phyloP scores from a whole-genome alignment of 768 basidiomycete genomes.

The Rhodocollybia butyracea region DNA sequence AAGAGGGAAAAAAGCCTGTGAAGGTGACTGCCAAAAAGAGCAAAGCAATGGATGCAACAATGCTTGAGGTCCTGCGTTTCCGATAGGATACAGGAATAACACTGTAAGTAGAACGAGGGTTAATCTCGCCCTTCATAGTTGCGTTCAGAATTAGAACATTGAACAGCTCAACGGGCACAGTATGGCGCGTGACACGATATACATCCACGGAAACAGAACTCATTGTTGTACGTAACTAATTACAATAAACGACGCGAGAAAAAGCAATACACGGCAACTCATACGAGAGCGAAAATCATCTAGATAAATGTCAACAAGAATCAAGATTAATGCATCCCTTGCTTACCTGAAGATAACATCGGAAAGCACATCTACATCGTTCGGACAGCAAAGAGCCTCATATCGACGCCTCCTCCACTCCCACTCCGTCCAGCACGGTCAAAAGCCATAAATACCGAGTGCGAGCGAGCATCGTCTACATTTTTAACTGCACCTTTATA shows the following conservation, averaged over 20 bases:
- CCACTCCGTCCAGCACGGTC: not conserved
- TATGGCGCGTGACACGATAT: not conserved
- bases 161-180: not conserved
- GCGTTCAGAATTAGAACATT: too few relatives aligned
- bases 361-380: not conserved
- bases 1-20: not conserved
- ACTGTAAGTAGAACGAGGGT: not conserved
- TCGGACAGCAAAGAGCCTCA: too few relatives aligned
- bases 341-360: constrained; percentile 1
- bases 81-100: not conserved
- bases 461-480: not conserved
- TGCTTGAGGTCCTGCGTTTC: not conserved
- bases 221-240: not conserved
- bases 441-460: constrained; percentile 1
- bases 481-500: not conserved
- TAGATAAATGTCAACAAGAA: not conserved
- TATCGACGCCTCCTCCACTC: not conserved
- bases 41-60: not conserved
- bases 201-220: not conserved
- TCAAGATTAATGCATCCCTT: not conserved
- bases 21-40: not conserved
- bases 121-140: constrained; percentile 3
- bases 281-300: not conserved
- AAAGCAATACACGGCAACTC: not conserved
- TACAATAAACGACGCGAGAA: not conserved